Evolutionary conservation across 495 filamentous ascomycete species (phyloP), one percentile per base, ranked within the genome.

Genomic region (Penicillium antarcticum): DNA sequence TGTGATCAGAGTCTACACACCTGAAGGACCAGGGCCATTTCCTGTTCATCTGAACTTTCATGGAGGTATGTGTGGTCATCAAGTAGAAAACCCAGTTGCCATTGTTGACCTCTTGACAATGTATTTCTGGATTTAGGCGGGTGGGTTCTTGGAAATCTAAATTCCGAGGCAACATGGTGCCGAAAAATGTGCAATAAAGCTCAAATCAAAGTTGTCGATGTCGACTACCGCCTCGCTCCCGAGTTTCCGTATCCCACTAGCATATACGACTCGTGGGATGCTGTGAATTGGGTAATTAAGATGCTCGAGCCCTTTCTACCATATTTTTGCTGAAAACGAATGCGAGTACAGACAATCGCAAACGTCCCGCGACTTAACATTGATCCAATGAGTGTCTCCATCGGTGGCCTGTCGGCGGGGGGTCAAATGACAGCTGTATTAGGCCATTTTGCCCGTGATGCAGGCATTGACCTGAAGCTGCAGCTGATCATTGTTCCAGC

Each of bases 311-410:
- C n/a, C n/a, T n/a, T n/a, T n/a, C n/a, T n/a, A n/a, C n/a, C n/a
- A n/a, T n/a, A n/a, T n/a, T 13, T 45, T 21, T 4, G 9, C 10
- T 45, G 34, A 45, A 12, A 11, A 9, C 1, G 16, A 33, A 34
- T 23, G 13, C 16, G 10, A 10, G 8, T 29, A 39, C n/a, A 48
- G 45, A 48, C 63, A 1, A 65, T 71, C 29, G 37, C 51, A 16
- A 55, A 67, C 33, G 59, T 68, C 2, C 46, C 51, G 0, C 32
- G 42, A 19, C 57, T 78, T 31, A 62, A 65, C 31, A 60, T 76
- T 33, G 76, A 89, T 45, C 79, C 83, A 14, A 66, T 71, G 16
- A 72, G 69, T 2, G 46, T 77, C 14, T 78, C 76, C 3, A 64
- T 78, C 18, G 76, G 76, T 16, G 76, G 76, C 2, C 60, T 79